Percentiles rank a stretch among this genome's conserved stretches.
Evolutionary conservation across 2,329 filamentous ascomycete species (phyloP).

Genomic region (Scedosporium minutisporum): DNA sequence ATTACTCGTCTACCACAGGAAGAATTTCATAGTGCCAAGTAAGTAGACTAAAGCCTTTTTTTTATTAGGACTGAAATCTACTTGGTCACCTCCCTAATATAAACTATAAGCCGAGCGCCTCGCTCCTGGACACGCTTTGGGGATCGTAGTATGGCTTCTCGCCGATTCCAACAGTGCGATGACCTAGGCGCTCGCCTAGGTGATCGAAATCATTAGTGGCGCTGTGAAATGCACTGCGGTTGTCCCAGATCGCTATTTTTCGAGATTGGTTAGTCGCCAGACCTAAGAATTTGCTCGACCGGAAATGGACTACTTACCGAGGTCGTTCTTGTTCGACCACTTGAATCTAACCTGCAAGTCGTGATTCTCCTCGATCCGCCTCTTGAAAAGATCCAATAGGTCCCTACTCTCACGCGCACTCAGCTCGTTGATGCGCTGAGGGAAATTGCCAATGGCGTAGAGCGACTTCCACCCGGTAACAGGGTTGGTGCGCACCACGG

Average conservation of each 20-base stretch:
- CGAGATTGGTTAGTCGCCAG: not conserved
- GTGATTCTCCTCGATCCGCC: constrained; percentile 42
- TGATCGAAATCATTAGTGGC: constrained; percentile 47
- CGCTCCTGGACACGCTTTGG: constrained; percentile 27
- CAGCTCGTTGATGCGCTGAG: constrained; percentile 45
- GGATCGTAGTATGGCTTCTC: constrained; percentile 44
- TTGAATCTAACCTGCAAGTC: constrained; percentile 46
- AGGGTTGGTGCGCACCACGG: constrained; percentile 48
- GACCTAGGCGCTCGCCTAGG: constrained; percentile 37
- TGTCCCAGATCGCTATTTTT: constrained; percentile 11
- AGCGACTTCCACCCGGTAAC: constrained; percentile 49
- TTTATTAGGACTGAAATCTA: no score
- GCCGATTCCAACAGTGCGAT: constrained; percentile 43
- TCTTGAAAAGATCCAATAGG: constrained; percentile 36
- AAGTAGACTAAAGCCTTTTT: no score
- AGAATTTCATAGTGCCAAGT: no score
- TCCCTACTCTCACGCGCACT: constrained; percentile 43
- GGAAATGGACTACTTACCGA: constrained; percentile 12
- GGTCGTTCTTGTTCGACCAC: constrained; percentile 40
- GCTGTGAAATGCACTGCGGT: constrained; percentile 42
- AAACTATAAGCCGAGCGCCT: constrained; percentile 5
- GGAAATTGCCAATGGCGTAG: constrained; percentile 40
- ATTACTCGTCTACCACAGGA: no score
- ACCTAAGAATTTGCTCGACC: not conserved
- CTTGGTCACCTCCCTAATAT: no score